Evolutionary conservation across 2,329 filamentous ascomycete species (phyloP), one percentile per base, ranked within the genome.

Genomic region (Rugonectria rugulosa): DNA sequence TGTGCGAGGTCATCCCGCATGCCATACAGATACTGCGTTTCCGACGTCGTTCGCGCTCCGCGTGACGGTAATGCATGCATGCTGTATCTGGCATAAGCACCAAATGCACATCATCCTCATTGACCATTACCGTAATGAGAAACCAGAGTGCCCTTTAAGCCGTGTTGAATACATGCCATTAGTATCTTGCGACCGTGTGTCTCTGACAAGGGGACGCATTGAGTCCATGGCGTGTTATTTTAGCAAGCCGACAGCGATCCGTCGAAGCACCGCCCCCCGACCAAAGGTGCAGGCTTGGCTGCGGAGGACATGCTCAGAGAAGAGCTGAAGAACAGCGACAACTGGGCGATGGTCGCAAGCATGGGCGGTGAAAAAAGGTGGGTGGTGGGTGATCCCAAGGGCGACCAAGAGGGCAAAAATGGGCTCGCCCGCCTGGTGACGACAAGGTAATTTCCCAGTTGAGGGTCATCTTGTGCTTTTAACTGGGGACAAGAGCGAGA

Each of bases 361-460:
- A 40, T 20, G 24, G 23, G 21, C 23, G 32, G 9, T 21, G 37
- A 14, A 29, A 37, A 42, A 29, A 20, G 27, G 46, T 36, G 38
- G 38, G 31, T 34, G 46, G 51, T 36, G 29, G 19, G 36, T 21
- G 42, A 34, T n/a, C n/a, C 20, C 15, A 38, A 45, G 41, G 53
- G 45, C 24, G 26, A 45, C 12, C 31, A 40, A 55, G 14, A 24
- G 34, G 36, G 36, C 27, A 41, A 45, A 44, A 32, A 43, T 37
- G 47, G 20, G 42, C n/a, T 40, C 19, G 34, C 11, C 31, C 23
- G 17, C 31, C 11, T 46, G n/a, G 49, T 45, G 57, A 60, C 57
- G 50, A 60, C 50, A 24, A 45, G 45, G 24, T 44, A 60, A 60
- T 60, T 58, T 61, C 58, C 58, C 58, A 49, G 42, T 32, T 42